Evolutionary conservation across 305 asterid genomes (phyloP), one percentile per base, ranked within the genome.

Genomic region (Rubia occidens): DNA sequence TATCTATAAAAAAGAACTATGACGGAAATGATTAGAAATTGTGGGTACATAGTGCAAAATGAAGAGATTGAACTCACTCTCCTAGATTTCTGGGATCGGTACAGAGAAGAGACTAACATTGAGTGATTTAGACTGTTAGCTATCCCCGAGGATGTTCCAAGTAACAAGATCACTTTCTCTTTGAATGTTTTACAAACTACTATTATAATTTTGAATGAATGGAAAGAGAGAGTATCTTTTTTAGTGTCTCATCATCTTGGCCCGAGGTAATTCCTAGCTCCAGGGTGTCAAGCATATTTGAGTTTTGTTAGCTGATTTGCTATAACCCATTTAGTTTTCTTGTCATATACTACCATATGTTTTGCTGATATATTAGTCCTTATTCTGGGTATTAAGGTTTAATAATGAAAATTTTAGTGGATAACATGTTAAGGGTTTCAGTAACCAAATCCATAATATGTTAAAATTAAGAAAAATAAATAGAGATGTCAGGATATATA

Each of bases 1-100:
- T 94, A 82, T 71, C 70, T 87, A 75, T 84, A 96, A 0, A 89
- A 95, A 18, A 79, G 80, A 77, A 94, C 99, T 11, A 32, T 82
- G 70, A 82, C 89, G 66, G 29, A 26, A 26, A 26, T 26, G 29
- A 26, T 26, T 26, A 0, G 29, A 2, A 26, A 26, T 26, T 2
- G 2, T 26, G 29, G 29, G 2, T 26, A 26, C 29, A 26, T 26
- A 26, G 29, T 2, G 29, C 29, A 95, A 62, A 74, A 35, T 72
- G 67, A 85, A 0, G 97, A 89, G 40, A 84, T 90, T 65, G 90
- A 82, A 18, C 24, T 85, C 97, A 94, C 29, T 26, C 29, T 26
- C 29, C 29, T 26, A 45, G 88, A 86, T 11, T 94, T 94, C 66
- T 86, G 96, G 1, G 72, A 68, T 1, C 84, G 79, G 76, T 83